Base-by-base conservation (phyloP, 208 protist genomes). In the Wallacemonas sp. region DNA sequence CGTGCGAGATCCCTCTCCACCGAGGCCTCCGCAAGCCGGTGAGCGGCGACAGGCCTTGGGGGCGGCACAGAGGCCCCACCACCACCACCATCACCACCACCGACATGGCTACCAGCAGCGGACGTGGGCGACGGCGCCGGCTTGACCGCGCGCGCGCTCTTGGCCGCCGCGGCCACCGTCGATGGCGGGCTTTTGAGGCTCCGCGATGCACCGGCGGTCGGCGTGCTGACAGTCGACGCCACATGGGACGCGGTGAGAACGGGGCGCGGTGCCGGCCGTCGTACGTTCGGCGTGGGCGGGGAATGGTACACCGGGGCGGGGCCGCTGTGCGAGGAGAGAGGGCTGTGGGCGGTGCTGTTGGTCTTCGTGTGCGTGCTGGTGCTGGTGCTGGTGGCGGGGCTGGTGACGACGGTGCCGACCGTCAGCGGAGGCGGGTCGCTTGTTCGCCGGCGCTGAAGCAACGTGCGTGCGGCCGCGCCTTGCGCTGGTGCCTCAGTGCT, bases 401-500 rank as follows among this genome's bases (percentile, higher is more conserved):
- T 55, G 48, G 25, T 32, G 48, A 16, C 8, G 48, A 25, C 7
- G 10, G 3, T 3, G 18, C 3, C 44, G 44, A 23, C 20, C 11
- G 44, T 42, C 44, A 23, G 18, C 44, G 7, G 44, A 7, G 44
- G 44, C 11, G 48, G 26, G 10, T 55, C 48, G 23, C 8, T 26
- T 7, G 52, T 23, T 25, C 52, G 52, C 10, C 52, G 26, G 7
- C n/a, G 25, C 32, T 59, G 52, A 3, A 59, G 52, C 26, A 59
- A 29, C 26, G 31, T 20, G 5, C 52, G 52, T 8, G 52, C 52
- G 31, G 52, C 10, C 18, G 52, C 16, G 11, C 52, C 52, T 25
- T 59, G 52, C n/a, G 32, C 52, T 11, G 31, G 48, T 22, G 26
- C 29, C 48, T 26, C 48, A 10, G 23, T 22, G 26, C 48, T 23